Percentiles rank a stretch among this genome's conserved stretches.
Conservation (phyloP, 2,329 filamentous ascomycete species). For the Domatiomyces catenatus region DNA sequence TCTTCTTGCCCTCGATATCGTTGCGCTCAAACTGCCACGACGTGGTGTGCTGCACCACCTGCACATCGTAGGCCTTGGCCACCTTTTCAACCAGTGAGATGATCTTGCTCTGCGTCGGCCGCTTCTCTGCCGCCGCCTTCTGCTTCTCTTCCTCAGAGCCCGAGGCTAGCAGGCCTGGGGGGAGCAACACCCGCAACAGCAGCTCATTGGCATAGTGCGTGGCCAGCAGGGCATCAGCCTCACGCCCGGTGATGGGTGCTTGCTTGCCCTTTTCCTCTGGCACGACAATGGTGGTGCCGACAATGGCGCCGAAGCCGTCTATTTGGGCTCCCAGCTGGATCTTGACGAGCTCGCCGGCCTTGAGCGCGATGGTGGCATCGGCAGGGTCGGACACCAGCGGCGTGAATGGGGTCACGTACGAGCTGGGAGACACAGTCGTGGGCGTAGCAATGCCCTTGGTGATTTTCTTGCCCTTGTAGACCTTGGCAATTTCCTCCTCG, state of each 20-base stretch:
- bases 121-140: conserved; percentile 69
- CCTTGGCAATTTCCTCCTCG: conserved; percentile 83
- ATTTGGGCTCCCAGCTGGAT: conserved; percentile 99
- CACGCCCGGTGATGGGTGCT: conserved; percentile 55
- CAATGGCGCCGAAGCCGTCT: conserved; percentile 88
- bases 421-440: conserved; percentile 83
- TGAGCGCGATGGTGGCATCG: conserved; percentile 65
- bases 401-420: conserved; percentile 93
- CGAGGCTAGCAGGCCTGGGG: conserved; percentile 67
- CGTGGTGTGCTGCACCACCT: conserved; percentile 91
- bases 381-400: conserved; percentile 72
- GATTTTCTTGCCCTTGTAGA: conserved; percentile 98
- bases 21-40: conserved; percentile 94
- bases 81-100: conserved; percentile 80
- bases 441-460: conserved; percentile 54
- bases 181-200: conserved; percentile 76
- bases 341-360: conserved; percentile 80
- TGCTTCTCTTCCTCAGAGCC: conserved; percentile 91
- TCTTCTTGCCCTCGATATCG: conserved; percentile 96
- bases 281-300: conserved; percentile 81
- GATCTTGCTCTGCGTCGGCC: conserved; percentile 74
- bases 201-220: conserved; percentile 94
- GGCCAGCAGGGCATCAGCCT: conserved; percentile 76
- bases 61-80: conserved; percentile 78
- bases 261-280: conserved; percentile 44